These are phyloP conservation scores for Boletus patriciae DNA, from an alignment of 768 basidiomycete species.

Conservation along the genomic window DNA sequence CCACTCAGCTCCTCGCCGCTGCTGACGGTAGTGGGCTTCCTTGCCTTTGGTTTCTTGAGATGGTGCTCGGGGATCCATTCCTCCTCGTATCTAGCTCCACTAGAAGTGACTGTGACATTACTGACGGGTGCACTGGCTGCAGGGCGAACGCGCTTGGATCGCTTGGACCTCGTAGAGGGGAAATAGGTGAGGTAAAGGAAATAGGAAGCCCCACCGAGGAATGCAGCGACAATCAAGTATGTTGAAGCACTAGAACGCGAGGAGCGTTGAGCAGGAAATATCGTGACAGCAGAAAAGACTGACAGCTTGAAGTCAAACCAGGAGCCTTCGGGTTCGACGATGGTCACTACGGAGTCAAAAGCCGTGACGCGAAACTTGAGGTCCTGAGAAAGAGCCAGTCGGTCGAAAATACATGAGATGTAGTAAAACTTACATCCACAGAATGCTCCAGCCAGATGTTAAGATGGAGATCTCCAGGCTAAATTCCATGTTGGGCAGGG, in stretches of 20 bases:
- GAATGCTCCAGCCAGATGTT: conserved; percentile 75
- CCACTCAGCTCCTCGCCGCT: conserved; percentile 70
- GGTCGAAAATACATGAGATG: neutral
- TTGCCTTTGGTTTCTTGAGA: conserved; percentile 61
- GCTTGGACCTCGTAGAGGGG: conserved; percentile 58
- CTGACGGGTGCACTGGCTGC: conserved; percentile 55
- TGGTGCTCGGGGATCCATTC: conserved; percentile 95
- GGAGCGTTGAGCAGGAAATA: conserved; percentile 1
- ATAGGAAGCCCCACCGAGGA: conserved; percentile 65
- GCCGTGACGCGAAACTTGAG: conserved; percentile 61
- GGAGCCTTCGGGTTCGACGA: conserved; percentile 78
- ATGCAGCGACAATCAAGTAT: conserved; percentile 64
- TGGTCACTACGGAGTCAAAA: conserved; percentile 72
- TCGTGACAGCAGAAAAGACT: conserved; percentile 28
- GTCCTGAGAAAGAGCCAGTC: conserved; percentile 39
- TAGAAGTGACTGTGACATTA: conserved; percentile 56
- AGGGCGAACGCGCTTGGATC: conserved; percentile 44
- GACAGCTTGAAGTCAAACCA: conserved; percentile 81
- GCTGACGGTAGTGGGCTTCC: conserved; percentile 47
- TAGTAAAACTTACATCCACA: conserved; percentile 48
- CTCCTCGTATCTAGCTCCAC: conserved; percentile 73
- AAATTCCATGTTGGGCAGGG: conserved; percentile 10
- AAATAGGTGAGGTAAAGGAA: conserved; percentile 63
- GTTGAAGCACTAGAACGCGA: conserved; percentile 52
- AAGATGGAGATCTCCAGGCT: conserved; percentile 77